These are phyloP conservation scores for Entomortierella chlamydospora DNA, from an alignment of 192 early-diverging fungal genomes.

Conservation along the genomic window DNA sequence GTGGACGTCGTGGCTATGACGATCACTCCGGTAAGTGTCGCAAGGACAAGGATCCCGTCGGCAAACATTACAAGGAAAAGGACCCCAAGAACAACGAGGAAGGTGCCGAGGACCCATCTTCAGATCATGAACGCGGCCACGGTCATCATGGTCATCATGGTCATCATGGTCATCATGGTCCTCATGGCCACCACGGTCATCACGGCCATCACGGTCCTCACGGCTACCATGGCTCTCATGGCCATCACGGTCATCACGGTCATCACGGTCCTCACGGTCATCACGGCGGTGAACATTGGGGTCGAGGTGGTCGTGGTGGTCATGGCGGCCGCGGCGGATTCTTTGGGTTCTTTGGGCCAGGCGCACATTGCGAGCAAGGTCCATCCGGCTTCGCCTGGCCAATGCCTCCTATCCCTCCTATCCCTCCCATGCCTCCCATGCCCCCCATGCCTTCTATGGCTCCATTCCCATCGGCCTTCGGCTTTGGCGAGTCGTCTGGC, in stretches of 20 bases:
- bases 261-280: too few relatives aligned
- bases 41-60: too few relatives aligned
- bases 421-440: conserved; percentile 32
- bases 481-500: neutral
- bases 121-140: too few relatives aligned
- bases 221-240: too few relatives aligned
- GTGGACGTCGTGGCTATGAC: neutral
- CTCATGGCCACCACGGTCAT: too few relatives aligned
- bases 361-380: neutral
- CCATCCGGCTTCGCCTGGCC: conserved; percentile 4
- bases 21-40: too few relatives aligned
- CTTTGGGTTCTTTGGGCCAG: neutral
- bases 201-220: too few relatives aligned
- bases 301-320: conserved; percentile 23
- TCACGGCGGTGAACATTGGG: neutral
- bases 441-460: conserved; percentile 32
- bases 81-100: too few relatives aligned
- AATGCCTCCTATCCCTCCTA: conserved; percentile 27
- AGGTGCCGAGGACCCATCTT: neutral
- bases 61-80: too few relatives aligned
- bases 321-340: conserved; percentile 2
- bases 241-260: too few relatives aligned
- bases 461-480: neutral
- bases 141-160: too few relatives aligned
- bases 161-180: too few relatives aligned